phyloP scores from a whole-genome alignment of 805 yeast species.

The Jamesozyma gamospora region DNA sequence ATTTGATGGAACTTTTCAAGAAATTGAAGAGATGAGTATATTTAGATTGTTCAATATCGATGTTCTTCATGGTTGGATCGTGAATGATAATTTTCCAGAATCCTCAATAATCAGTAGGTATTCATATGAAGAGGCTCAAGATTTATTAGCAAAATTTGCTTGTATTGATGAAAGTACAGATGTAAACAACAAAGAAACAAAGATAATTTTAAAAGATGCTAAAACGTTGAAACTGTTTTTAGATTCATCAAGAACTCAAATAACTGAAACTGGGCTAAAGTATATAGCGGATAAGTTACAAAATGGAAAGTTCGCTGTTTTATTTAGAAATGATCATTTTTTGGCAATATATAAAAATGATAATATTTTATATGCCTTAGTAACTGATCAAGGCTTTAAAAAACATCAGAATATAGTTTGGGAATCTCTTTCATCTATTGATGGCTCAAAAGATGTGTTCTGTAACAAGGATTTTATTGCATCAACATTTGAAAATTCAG shows the following conservation, averaged over 20 bases:
- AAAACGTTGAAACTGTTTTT: conserved; percentile 37
- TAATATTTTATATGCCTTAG: conserved; percentile 47
- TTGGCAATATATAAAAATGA: conserved; percentile 49
- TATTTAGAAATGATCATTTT: conserved; percentile 88
- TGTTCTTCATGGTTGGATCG: conserved; percentile 77
- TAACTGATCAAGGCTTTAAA: conserved; percentile 65
- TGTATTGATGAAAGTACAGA: conserved; percentile 23
- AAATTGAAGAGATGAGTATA: conserved; percentile 41
- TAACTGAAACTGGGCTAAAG: conserved; percentile 55
- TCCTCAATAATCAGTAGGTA: conserved; percentile 26
- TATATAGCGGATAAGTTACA: conserved; percentile 34
- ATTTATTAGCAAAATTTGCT: conserved; percentile 37
- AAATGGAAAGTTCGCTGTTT: conserved; percentile 50
- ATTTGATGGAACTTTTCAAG: conserved; percentile 49
- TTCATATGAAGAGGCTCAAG: conserved; percentile 53
- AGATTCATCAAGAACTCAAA: conserved; percentile 55
- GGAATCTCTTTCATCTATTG: conserved; percentile 60
- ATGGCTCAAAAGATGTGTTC: conserved; percentile 58
- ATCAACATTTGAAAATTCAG: not conserved
- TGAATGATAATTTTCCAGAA: conserved; percentile 31
- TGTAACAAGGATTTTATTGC: conserved; percentile 50
- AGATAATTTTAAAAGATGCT: conserved; percentile 22
- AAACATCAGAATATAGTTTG: conserved; percentile 49
- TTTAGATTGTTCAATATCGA: conserved; percentile 49
- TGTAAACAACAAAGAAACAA: conserved; percentile 14